Base-by-base conservation (phyloP, 2,329 filamentous ascomycete species). In the Botrytis pseudocinerea region DNA sequence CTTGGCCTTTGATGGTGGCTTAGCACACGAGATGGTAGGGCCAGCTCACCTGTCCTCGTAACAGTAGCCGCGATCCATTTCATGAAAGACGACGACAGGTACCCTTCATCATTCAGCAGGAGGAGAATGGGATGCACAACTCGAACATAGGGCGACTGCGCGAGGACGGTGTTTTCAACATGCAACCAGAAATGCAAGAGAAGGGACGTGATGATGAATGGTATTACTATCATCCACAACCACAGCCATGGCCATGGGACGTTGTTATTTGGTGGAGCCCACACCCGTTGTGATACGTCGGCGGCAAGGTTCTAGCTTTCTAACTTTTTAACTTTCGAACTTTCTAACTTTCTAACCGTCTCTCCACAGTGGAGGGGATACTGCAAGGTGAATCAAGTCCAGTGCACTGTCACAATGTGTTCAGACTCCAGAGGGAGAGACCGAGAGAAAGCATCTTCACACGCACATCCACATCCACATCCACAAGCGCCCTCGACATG, bases 1-100 rank as follows among this genome's bases (percentile, higher is more conserved):
- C 32, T 72, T 69, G 51, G 40, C 57, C 28, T 44, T 44, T 9
- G 61, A 32, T 22, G 12, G 44, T 51, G 63, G 63, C 63, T 66
- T 51, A 66, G 63, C 63, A 65, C 32, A 65, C 28, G 22, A 48
- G 51, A n/a, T 48, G 28, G 12, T n/a, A 25, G 28, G 28, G 16
- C 38, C n/a, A 25, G 40, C 20, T 38, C 18, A 12, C n/a, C 22
- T 22, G 4, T 22, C 35, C 38, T 57, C 38, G 9, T 3, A 54
- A 4, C 65, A 40, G 9, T 6, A 54, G 4, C 65, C 25, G 40
- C 35, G 9, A 63, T 44, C 16, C 16, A 32, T 10, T 32, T 28
- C 25, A 42, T 28, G 38, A 28, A 2, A 42, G 60, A 62, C 35
- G 35, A 63, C 9, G 35, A 63, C 9, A 20, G 12, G 32, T 2